These are phyloP conservation scores for Phytophthora vignae DNA, from an alignment of 352 stramenopile species.

Conservation along the genomic window DNA sequence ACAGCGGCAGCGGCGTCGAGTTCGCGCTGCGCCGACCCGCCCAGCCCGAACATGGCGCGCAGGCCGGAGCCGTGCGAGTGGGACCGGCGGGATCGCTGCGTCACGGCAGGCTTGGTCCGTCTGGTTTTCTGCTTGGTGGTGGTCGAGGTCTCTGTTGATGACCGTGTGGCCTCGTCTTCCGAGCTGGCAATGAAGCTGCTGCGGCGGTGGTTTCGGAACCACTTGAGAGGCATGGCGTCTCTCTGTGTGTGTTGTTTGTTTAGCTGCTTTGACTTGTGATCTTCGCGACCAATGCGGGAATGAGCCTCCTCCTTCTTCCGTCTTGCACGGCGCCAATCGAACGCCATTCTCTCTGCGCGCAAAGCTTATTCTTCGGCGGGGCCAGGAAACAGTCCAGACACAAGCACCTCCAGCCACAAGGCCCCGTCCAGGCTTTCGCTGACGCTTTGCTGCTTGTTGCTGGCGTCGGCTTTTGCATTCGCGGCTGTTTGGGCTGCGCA, in stretches of 20 bases:
- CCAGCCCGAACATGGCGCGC: conserved; percentile 18
- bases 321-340: conserved; percentile 19
- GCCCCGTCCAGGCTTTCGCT: conserved; percentile 13
- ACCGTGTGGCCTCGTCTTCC: conserved; percentile 15
- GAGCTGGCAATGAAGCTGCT: background rate
- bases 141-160: conserved; percentile 3
- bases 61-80: conserved; percentile 31
- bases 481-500: conserved; percentile 26
- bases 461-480: conserved; percentile 23
- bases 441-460: conserved; percentile 1
- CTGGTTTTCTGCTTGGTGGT: conserved; percentile 29
- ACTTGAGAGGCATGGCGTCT: conserved; percentile 35
- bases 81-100: conserved; percentile 14
- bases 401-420: conserved; percentile 19
- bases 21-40: conserved; percentile 14
- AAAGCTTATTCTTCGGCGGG: conserved; percentile 32
- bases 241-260: background rate
- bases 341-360: conserved; percentile 17
- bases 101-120: conserved; percentile 1
- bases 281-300: conserved; percentile 22
- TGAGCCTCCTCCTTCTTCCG: conserved; percentile 3
- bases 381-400: conserved; percentile 20
- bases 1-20: conserved; percentile 14
- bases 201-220: conserved; percentile 31
- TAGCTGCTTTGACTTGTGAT: conserved; percentile 22